Conservation (phyloP, 2,329 filamentous ascomycete genomes). For the Aspergillus pseudoglaucus region DNA sequence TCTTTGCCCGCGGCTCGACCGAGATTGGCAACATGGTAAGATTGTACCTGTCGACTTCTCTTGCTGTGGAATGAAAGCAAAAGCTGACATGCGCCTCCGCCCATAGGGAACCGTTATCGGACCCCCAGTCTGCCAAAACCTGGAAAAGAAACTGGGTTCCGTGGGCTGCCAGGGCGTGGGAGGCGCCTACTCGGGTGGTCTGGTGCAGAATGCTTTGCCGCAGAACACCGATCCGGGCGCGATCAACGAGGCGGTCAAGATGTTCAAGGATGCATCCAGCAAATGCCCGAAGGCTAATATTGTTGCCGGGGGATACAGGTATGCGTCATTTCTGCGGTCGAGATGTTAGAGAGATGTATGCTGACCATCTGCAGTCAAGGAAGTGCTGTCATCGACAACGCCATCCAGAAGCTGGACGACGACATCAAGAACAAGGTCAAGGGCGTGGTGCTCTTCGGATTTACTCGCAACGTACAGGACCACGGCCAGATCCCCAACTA, state of each 20-base stretch:
- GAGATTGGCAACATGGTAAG: slow-evolving; percentile 36
- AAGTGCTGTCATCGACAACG: slow-evolving; percentile 38
- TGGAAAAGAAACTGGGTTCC: slow-evolving; percentile 18
- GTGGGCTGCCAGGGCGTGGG: slow-evolving; percentile 41
- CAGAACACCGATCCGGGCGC: slow-evolving; percentile 27
- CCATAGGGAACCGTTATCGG: slow-evolving; percentile 24
- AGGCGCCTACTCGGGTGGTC: slow-evolving; percentile 33
- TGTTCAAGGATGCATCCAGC: slow-evolving; percentile 35
- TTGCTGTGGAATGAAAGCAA: background rate
- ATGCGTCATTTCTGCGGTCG: slow-evolving; percentile 8
- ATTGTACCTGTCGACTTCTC: background rate
- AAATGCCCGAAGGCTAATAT: slow-evolving; percentile 42
- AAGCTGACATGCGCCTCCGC: background rate
- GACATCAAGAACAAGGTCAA: slow-evolving; percentile 23
- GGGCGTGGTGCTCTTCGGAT: slow-evolving; percentile 40
- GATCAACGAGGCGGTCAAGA: slow-evolving; percentile 37
- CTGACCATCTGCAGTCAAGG: slow-evolving; percentile 26
- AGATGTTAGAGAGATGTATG: no score
- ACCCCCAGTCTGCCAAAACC: slow-evolving; percentile 19
- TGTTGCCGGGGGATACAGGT: slow-evolving; percentile 41
- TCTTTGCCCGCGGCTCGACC: slow-evolving; percentile 37
- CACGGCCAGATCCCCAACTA: slow-evolving; percentile 25
- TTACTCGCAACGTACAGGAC: slow-evolving; percentile 35
- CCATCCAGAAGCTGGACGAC: slow-evolving; percentile 29
- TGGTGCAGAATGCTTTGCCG: slow-evolving; percentile 34